These are phyloP conservation scores for Ceratocystis harringtonii DNA, from an alignment of 2,329 filamentous ascomycete species.

Conservation along the genomic window DNA sequence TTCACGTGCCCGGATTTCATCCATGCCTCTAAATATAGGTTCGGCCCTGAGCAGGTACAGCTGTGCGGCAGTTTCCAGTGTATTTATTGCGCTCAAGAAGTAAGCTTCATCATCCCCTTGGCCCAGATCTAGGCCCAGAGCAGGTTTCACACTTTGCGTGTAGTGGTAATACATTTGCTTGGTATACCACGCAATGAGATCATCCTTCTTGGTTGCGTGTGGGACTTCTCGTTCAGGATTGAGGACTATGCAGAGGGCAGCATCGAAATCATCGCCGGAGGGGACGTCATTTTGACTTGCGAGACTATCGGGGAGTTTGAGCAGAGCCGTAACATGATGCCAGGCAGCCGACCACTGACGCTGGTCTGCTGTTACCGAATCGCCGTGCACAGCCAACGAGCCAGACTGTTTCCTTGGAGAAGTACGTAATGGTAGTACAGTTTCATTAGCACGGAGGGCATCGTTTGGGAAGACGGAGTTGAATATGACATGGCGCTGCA, in stretches of 20 bases:
- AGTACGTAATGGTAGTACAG: slow-evolving; percentile 10
- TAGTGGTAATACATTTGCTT: slow-evolving; percentile 48
- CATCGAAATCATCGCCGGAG: slow-evolving; percentile 34
- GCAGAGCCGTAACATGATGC: slow-evolving; percentile 43
- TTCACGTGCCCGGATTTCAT: slow-evolving; percentile 25
- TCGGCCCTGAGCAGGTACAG: slow-evolving; percentile 24
- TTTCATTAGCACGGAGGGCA: slow-evolving; percentile 24
- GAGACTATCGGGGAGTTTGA: slow-evolving; percentile 32
- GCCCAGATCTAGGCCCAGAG: slow-evolving; percentile 42
- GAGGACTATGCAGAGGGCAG: slow-evolving; percentile 39
- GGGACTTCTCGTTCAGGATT: slow-evolving; percentile 33
- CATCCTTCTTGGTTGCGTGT: slow-evolving; percentile 36
- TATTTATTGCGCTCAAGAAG: neutral
- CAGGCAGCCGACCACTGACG: slow-evolving; percentile 46
- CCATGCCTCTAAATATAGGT: slow-evolving; percentile 35
- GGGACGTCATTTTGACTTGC: neutral
- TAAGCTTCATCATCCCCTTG: slow-evolving; percentile 26
- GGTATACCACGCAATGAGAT: slow-evolving; percentile 45
- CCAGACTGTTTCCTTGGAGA: slow-evolving; percentile 13
- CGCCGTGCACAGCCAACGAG: slow-evolving; percentile 1
- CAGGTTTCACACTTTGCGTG: slow-evolving; percentile 41
- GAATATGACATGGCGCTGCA: slow-evolving; percentile 36
- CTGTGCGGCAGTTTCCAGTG: neutral
- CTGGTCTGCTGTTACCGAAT: slow-evolving; percentile 31
- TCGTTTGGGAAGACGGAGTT: slow-evolving; percentile 42